These are phyloP conservation scores for Lavandula angustifolia DNA, from an alignment of 257 asterid species.

Conservation along the genomic window DNA sequence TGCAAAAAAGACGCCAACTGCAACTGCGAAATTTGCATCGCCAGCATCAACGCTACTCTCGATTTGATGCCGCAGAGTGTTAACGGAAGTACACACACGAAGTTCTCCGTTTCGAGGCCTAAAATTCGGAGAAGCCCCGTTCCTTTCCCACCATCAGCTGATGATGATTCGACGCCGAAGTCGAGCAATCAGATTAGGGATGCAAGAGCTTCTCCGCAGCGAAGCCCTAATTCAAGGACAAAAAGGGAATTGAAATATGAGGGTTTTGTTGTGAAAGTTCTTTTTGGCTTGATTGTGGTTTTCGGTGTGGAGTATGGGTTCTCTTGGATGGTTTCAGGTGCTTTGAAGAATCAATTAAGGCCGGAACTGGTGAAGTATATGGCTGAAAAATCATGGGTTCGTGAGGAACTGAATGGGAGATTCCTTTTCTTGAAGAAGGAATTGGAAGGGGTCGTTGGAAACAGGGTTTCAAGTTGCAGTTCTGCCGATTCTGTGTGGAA, in stretches of 20 bases:
- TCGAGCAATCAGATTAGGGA: constrained; percentile 29
- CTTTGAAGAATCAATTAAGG: constrained; percentile 43
- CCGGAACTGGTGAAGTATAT: constrained; percentile 43
- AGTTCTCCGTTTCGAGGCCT: constrained; percentile 45
- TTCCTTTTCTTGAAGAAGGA: constrained; percentile 57
- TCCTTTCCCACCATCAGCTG: constrained; percentile 39
- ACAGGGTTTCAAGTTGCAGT: constrained; percentile 43
- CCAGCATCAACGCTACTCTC: constrained; percentile 79
- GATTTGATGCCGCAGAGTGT: constrained; percentile 66
- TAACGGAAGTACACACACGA: constrained; percentile 50
- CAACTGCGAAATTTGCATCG: constrained; percentile 74
- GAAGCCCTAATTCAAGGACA: constrained; percentile 33
- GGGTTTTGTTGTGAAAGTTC: constrained; percentile 37
- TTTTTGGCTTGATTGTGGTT: constrained; percentile 44
- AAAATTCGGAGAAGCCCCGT: constrained; percentile 54
- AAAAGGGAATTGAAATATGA: constrained; percentile 41
- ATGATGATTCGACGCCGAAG: constrained; percentile 47
- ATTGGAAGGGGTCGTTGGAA: constrained; percentile 35
- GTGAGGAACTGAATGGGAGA: constrained; percentile 45
- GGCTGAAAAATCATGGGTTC: constrained; percentile 49
- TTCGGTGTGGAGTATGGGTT: constrained; percentile 52
- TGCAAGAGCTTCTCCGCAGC: constrained; percentile 32
- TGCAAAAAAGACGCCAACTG: constrained; percentile 87
- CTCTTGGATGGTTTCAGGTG: constrained; percentile 46
- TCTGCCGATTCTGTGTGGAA: constrained; percentile 61